These are phyloP conservation scores for Huiozyma naganishii DNA, from an alignment of 805 yeast species.

Conservation along the genomic window DNA sequence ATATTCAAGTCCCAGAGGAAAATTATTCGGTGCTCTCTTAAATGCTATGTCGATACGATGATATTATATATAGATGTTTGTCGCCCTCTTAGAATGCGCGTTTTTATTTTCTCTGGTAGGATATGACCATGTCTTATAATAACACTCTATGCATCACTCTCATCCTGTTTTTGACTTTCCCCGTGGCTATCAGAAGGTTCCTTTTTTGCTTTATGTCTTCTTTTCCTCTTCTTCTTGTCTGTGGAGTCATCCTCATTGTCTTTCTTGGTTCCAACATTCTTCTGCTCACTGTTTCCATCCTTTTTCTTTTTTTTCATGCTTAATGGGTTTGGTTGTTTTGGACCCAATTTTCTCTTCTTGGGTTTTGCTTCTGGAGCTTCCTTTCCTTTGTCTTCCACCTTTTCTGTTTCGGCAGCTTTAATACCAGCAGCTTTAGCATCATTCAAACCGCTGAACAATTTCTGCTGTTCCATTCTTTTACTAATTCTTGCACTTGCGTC, in stretches of 20 bases:
- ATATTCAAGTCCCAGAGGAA: constrained; percentile 25
- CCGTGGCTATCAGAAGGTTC: no score
- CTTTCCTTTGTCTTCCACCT: constrained; percentile 8
- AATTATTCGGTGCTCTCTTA: constrained; percentile 10
- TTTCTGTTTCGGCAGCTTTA: constrained; percentile 16
- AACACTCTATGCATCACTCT: no score
- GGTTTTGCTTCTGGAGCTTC: constrained; percentile 39
- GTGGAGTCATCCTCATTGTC: constrained; percentile 1
- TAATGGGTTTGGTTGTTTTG: constrained; percentile 81
- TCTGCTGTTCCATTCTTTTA: constrained; percentile 45
- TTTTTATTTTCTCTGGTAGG: no score
- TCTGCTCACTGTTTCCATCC: constrained; percentile 1
- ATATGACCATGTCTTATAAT: no score
- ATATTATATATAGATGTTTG: no score
- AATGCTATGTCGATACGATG: no score
- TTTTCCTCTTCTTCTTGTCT: constrained; percentile 11
- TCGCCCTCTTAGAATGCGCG: no score
- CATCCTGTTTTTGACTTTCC: no score
- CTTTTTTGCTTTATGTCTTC: constrained; percentile 11
- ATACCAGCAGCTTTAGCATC: constrained; percentile 43
- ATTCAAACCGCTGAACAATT: constrained; percentile 72
- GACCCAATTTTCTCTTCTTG: constrained; percentile 49
- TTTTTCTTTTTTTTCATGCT: constrained; percentile 70
- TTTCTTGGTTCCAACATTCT: background rate
- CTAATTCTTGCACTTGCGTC: constrained; percentile 49